Base-by-base conservation (phyloP, 345 rosid genomes). In the Lepidium africanum region DNA sequence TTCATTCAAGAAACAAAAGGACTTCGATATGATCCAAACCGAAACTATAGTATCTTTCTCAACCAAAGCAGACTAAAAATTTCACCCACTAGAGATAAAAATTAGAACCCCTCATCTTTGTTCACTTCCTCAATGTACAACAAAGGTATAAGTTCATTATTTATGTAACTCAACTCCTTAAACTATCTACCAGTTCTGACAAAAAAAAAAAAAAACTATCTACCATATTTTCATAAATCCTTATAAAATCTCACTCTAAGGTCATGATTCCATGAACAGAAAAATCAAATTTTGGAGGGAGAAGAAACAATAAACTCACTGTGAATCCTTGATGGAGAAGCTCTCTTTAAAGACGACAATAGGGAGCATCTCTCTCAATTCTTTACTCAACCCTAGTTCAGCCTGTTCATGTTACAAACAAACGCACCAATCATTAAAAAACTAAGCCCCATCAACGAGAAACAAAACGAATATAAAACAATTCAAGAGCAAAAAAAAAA, bases 301-400 rank as follows among this genome's bases (percentile, higher is more conserved):
- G 23, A 40, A 33, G 10, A 52, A 67, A 21, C 15, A 27, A 39
- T 57, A 60, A 53, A 81, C 96, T 87, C 58, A 92, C 98, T 67
- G 92, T 57, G 86, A 76, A 68, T 92, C 98, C 64, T 52, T 81
- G 14, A 92, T 74, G 7, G 86, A 80, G 79, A 92, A 92, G 85
- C 92, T 92, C 81, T 89, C 92, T 74, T 63, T 87, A 69, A 76
- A 92, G 37, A 89, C 77, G 32, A 92, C 74, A 74, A 87, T 80
- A 45, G 98, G 98, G 3, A 92, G 83, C 98, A 92, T 87, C 83
- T 92, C 96, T 73, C 98, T 86, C 63, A 92, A 57, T 59, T 92
- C 98, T 73, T 89, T 87, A 79, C 81, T 85, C 80, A 92, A 71
- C 9, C 97, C 97, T 82, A 79, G 23, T 60, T 87, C 92, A 77